Conservation (phyloP, 2,329 filamentous ascomycete species). For the Claviceps fusiformis region DNA sequence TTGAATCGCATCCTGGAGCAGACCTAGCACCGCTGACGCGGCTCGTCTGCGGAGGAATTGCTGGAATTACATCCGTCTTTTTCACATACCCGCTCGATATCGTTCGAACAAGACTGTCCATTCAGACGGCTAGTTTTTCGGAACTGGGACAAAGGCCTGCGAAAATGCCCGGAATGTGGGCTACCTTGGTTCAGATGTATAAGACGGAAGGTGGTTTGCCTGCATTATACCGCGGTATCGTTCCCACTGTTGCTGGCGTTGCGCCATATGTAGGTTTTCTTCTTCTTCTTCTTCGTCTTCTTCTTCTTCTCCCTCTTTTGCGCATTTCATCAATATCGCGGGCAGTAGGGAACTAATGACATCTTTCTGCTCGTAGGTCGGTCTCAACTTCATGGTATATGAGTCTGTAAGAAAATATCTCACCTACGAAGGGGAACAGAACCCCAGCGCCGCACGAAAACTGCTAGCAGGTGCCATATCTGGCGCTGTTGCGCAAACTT, state of each 20-base stretch:
- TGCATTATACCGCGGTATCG: slow-evolving; percentile 86
- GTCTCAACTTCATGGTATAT: slow-evolving; percentile 97
- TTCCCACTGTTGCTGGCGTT: slow-evolving; percentile 88
- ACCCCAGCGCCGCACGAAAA: slow-evolving; percentile 68
- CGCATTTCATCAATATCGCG: no score
- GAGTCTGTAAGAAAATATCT: slow-evolving; percentile 74
- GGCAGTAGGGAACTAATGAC: slow-evolving; percentile 7
- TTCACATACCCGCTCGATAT: slow-evolving; percentile 96
- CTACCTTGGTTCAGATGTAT: slow-evolving; percentile 73
- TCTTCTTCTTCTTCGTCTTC: no score
- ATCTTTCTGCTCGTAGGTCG: slow-evolving; percentile 45
- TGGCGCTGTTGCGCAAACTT: slow-evolving; percentile 93
- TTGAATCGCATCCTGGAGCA: slow-evolving; percentile 60
- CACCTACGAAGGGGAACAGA: slow-evolving; percentile 76
- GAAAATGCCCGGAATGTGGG: slow-evolving; percentile 84
- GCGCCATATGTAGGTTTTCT: slow-evolving; percentile 63
- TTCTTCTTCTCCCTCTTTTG: no score
- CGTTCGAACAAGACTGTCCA: slow-evolving; percentile 85
- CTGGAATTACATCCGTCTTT: slow-evolving; percentile 89
- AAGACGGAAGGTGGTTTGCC: slow-evolving; percentile 72
- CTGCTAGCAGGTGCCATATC: slow-evolving; percentile 82
- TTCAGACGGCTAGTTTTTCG: slow-evolving; percentile 93
- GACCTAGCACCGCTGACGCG: slow-evolving; percentile 62
- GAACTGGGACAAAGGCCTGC: slow-evolving; percentile 50
- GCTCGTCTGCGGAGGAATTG: slow-evolving; percentile 77